Base-by-base conservation (phyloP, 2,329 filamentous ascomycete genomes). In the Atkinsonella texensis region DNA sequence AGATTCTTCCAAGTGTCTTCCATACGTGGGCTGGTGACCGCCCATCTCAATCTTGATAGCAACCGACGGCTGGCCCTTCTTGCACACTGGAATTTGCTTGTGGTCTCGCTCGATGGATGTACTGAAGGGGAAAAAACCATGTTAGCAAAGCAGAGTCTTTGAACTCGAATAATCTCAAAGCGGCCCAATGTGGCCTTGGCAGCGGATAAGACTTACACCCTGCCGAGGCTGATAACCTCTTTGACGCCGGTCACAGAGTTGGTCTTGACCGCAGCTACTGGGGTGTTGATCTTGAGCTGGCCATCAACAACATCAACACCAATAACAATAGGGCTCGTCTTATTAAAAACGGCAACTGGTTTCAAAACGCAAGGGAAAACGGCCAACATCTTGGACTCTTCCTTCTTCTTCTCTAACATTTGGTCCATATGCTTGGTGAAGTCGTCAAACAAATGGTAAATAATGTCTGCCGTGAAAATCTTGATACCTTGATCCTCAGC, bases 391-490 rank as follows among this genome's bases (percentile, higher is more conserved):
- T 97, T 97, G 63, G 84, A 87, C 63, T 97, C 90, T 64, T 97
- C 91, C 76, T 96, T 96, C 74, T 89, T 90, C 76, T 90, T 85
- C 71, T 91, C 89, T 32, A 84, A 76, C 59, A 95, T 79, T 60
- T 87, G 77, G 32, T 84, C 83, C 87, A 96, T 95, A 70, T 98
- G 91, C 68, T 87, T 88, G 43, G 87, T 97, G 72, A 98, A 98
- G 57, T 87, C 78, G 69, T 98, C 94, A 68, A 98, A 98, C 53
- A 98, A 75, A 69, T 98, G 93, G 70, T 98, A 98, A 64, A 98
- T 98, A 62, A 98, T 98, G 69, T 98, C 91, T 2, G 94, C 93
- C 3, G 89, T 95, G 74, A 98, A 98, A 62, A 98, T 87, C 76
- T 95, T 97, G 72, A 98, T 87, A 49, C 89, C 89, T 56, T 95